A percentile compares a stretch with the other conserved stretches of the same genome.
Conservation (phyloP, 257 asterid species). For the Salvia rosmarinus region DNA sequence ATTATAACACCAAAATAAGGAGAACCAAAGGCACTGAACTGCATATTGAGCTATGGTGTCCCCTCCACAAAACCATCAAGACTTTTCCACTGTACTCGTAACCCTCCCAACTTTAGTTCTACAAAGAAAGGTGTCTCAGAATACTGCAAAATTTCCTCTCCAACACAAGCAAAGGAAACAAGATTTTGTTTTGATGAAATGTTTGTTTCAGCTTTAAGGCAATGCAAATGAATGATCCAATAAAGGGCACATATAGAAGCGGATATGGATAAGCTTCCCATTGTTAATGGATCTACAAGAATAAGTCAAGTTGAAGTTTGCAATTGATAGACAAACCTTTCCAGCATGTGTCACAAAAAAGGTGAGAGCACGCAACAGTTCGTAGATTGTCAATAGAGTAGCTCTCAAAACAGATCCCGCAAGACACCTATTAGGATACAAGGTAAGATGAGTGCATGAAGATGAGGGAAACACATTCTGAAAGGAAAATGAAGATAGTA, state of each 20-base stretch:
- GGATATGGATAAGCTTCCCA: neutral
- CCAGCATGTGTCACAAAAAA: constrained; percentile 84
- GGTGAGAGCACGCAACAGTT: constrained; percentile 74
- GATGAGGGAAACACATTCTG: constrained; percentile 5
- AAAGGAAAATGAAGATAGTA: constrained; percentile 1
- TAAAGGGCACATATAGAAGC: constrained; percentile 26
- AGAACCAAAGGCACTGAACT: neutral
- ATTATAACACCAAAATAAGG: neutral
- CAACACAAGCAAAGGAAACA: constrained; percentile 20
- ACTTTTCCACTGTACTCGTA: neutral
- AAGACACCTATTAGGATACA: constrained; percentile 56
- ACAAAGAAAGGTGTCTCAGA: neutral
- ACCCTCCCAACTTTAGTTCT: constrained; percentile 15
- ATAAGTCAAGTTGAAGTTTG: constrained; percentile 26
- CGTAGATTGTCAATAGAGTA: constrained; percentile 44
- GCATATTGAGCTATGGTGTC: neutral
- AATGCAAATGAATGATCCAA: neutral
- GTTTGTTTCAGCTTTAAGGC: constrained; percentile 6
- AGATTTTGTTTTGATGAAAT: neutral
- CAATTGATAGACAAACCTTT: constrained; percentile 49
- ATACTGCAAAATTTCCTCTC: neutral
- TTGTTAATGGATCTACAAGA: constrained; percentile 16
- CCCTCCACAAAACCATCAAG: neutral
- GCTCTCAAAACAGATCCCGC: constrained; percentile 86
- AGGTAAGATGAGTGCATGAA: constrained; percentile 24